Evolutionary conservation across 495 filamentous ascomycete species (phyloP).

Genomic region (Poronia punctata): DNA sequence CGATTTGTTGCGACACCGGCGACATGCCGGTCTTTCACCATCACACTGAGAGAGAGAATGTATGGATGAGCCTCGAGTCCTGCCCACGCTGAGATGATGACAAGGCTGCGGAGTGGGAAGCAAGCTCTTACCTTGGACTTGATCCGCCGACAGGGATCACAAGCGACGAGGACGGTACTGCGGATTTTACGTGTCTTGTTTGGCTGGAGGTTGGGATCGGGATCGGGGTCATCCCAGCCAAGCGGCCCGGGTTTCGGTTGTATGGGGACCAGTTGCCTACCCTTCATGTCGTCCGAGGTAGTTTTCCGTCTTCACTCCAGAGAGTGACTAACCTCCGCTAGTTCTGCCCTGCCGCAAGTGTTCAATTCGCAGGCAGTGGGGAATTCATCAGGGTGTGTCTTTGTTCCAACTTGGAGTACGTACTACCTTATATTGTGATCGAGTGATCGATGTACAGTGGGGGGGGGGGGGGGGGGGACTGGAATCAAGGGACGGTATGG

Average conservation of each 20-base stretch:
- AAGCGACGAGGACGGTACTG: not conserved
- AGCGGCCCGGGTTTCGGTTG: not conserved
- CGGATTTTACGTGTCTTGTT: not conserved
- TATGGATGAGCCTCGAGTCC: no score
- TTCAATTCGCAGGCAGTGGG: no score
- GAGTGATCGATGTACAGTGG: no score
- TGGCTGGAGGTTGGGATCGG: not conserved
- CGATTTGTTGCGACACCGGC: not conserved
- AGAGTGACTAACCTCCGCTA: no score
- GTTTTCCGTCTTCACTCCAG: no score
- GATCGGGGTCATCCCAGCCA: not conserved
- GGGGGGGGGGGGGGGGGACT: no score
- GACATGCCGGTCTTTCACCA: slow-evolving; percentile 5
- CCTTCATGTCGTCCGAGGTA: not conserved
- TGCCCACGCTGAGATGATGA: not conserved
- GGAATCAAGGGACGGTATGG: no score
- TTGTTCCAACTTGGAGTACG: no score
- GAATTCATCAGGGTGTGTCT: no score
- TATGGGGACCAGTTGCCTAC: not conserved
- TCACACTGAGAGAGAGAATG: slow-evolving; percentile 2
- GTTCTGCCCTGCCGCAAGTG: no score
- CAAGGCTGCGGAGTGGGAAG: not conserved
- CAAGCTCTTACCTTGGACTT: not conserved
- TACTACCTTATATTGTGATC: no score
- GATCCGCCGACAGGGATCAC: slow-evolving; percentile 6